Conservation (phyloP, 2,329 filamentous ascomycete genomes). For the Ascosphaera pollenicola region DNA sequence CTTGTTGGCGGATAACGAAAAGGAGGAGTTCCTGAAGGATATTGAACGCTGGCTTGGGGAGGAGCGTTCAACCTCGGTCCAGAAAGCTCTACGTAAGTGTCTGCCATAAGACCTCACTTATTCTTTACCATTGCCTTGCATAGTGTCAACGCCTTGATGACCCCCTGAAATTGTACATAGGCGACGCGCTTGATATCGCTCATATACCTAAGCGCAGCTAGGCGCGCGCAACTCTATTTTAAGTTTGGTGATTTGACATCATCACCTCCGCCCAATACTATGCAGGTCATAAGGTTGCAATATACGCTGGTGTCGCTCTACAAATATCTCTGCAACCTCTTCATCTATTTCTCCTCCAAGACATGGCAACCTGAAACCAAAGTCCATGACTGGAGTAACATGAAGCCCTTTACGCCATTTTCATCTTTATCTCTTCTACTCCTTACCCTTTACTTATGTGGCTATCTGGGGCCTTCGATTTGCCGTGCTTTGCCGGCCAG, state of each 20-base stretch:
- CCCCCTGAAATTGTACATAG: too few relatives aligned
- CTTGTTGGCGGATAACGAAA: constrained; percentile 9
- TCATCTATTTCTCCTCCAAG: background rate
- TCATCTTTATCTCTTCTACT: background rate
- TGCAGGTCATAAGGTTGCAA: background rate
- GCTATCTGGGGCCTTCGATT: background rate
- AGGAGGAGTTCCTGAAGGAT: constrained; percentile 7
- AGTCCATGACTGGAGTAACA: background rate
- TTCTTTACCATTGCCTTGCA: too few relatives aligned
- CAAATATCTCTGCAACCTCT: background rate
- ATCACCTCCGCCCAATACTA: background rate
- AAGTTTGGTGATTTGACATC: background rate
- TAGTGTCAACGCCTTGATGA: too few relatives aligned
- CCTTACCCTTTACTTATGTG: background rate
- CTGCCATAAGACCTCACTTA: background rate
- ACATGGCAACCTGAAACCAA: background rate
- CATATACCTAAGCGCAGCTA: background rate
- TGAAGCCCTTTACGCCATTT: background rate
- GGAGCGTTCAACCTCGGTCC: constrained; percentile 19
- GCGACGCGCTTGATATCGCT: background rate
- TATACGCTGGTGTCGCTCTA: background rate
- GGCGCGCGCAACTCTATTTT: background rate
- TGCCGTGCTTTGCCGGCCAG: background rate
- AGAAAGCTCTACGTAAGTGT: constrained; percentile 12
- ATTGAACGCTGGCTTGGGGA: constrained; percentile 15